Conservation (phyloP, 2,329 filamentous ascomycete genomes). For the Cladosporium sp. region DNA sequence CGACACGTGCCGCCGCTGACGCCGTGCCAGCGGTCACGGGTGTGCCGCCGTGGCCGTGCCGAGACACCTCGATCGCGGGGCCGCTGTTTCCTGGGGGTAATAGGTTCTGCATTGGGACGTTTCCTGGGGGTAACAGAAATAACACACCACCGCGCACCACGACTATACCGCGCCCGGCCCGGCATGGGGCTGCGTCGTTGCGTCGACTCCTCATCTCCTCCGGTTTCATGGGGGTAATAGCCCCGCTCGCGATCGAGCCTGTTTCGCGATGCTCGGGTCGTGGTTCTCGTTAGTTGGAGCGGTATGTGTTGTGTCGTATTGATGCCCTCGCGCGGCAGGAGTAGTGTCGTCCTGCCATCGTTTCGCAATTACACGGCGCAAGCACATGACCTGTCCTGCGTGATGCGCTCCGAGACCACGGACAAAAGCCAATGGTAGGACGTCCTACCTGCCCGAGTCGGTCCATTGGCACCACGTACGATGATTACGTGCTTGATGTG, state of each 20-base stretch:
- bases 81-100: conserved; percentile 13
- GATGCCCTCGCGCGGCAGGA: conserved; percentile 7
- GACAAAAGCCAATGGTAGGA: background rate
- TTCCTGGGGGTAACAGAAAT: conserved; percentile 18
- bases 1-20: conserved; percentile 4
- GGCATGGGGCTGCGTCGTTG: background rate
- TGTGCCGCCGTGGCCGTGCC: background rate
- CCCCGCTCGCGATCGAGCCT: background rate
- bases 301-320: background rate
- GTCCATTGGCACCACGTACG: background rate
- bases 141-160: background rate
- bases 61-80: background rate
- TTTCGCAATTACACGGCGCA: background rate
- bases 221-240: conserved; percentile 33
- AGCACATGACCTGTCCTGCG: background rate
- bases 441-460: background rate
- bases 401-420: background rate
- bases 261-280: background rate
- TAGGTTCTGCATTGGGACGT: background rate
- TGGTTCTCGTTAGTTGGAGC: background rate
- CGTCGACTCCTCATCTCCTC: background rate
- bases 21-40: background rate
- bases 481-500: conserved; percentile 1
- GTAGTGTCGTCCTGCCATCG: background rate
- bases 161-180: background rate